These are phyloP conservation scores for Diutina scorzettiae DNA, from an alignment of 1,139 yeast species.

Conservation along the genomic window DNA sequence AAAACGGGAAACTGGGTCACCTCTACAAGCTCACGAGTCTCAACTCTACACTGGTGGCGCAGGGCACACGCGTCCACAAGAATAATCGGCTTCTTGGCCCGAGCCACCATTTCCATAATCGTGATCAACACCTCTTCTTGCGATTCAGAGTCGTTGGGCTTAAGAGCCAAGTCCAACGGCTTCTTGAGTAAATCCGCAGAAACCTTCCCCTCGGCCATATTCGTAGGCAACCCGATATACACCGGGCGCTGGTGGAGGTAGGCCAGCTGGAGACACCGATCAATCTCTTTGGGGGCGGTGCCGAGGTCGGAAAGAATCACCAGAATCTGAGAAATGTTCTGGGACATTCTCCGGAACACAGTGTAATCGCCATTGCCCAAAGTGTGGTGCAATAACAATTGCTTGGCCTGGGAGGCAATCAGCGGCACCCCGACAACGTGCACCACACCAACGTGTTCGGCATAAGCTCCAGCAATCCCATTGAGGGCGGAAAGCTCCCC, in stretches of 20 bases:
- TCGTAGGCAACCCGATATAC: constrained; percentile 74
- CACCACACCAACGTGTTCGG: constrained; percentile 46
- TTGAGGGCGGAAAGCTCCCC: constrained; percentile 51
- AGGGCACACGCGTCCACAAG: constrained; percentile 83
- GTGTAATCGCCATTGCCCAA: constrained; percentile 71
- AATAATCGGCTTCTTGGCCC: constrained; percentile 58
- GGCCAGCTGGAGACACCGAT: constrained; percentile 64
- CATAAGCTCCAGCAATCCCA: constrained; percentile 48
- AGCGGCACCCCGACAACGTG: constrained; percentile 52
- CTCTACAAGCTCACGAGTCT: constrained; percentile 51
- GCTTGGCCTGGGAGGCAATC: constrained; percentile 50
- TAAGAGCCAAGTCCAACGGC: constrained; percentile 52
- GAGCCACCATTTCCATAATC: constrained; percentile 38
- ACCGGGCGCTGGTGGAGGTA: constrained; percentile 70
- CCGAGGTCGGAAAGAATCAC: constrained; percentile 49
- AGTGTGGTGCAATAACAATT: constrained; percentile 44
- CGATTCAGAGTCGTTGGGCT: constrained; percentile 55
- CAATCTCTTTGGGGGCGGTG: constrained; percentile 58
- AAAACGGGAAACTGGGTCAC: constrained; percentile 71
- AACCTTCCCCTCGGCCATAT: constrained; percentile 56
- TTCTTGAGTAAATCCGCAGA: constrained; percentile 43
- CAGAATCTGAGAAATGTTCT: constrained; percentile 55
- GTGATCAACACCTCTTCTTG: constrained; percentile 61
- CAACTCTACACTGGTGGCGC: constrained; percentile 57
- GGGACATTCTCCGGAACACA: constrained; percentile 41